These are phyloP conservation scores for Candida smagusa DNA, from an alignment of 1,139 yeast genomes.

Conservation along the genomic window DNA sequence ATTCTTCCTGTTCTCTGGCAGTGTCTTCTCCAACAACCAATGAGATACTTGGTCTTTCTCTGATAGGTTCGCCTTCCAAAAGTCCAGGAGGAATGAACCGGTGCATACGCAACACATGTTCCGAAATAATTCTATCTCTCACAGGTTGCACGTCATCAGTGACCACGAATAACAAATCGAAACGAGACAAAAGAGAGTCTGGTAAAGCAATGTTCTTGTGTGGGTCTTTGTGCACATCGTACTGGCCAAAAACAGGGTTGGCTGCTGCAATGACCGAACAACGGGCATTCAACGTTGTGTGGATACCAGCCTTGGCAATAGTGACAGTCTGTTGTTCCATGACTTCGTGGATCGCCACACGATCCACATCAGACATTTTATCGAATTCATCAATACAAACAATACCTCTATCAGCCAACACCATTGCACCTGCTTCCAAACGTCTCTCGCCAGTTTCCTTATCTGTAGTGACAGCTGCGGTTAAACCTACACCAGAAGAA, in stretches of 20 bases:
- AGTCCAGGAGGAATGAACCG: conserved; percentile 86
- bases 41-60: conserved; percentile 68
- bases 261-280: conserved; percentile 99
- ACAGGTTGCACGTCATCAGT: conserved; percentile 91
- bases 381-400: conserved; percentile 99
- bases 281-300: conserved; percentile 92
- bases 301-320: conserved; percentile 97
- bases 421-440: conserved; percentile 99
- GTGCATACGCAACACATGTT: conserved; percentile 94
- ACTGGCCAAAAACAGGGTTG: conserved; percentile 95
- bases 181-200: conserved; percentile 93
- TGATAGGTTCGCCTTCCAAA: conserved; percentile 90
- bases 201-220: conserved; percentile 96
- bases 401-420: conserved; percentile 92
- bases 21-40: conserved; percentile 77
- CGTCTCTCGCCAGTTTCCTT: conserved; percentile 96
- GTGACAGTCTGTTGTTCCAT: conserved; percentile 99
- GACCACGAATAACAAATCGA: conserved; percentile 90
- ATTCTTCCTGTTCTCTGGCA: conserved; percentile 41
- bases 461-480: conserved; percentile 97
- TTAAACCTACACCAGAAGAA: conserved; percentile 98
- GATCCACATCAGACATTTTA: conserved; percentile 93
- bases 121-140: conserved; percentile 83
- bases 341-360: conserved; percentile 98
- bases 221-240: conserved; percentile 94